Percentiles rank a stretch among this genome's conserved stretches.
These are phyloP conservation scores for Aspergillus candidus DNA, from an alignment of 2,329 filamentous ascomycete genomes.

Conservation along the genomic window DNA sequence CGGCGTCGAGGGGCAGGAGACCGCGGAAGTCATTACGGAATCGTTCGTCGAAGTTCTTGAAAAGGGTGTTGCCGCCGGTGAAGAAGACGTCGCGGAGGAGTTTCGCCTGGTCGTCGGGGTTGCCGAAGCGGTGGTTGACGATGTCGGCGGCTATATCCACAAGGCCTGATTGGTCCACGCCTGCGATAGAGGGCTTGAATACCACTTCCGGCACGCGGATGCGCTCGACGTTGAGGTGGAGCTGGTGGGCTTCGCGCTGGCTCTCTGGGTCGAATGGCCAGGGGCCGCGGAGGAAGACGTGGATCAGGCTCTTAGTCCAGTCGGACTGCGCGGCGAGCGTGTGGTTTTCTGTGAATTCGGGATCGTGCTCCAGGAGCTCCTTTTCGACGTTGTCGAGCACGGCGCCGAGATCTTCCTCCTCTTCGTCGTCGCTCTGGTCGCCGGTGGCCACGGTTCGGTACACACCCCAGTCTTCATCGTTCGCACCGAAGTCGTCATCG, in stretches of 20 bases:
- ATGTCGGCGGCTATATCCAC: conserved; percentile 90
- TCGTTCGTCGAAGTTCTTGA: conserved; percentile 78
- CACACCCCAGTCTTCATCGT: conserved; percentile 97
- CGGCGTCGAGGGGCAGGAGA: conserved; percentile 62
- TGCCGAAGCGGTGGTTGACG: conserved; percentile 68
- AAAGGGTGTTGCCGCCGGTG: conserved; percentile 87
- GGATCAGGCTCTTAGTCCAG: conserved; percentile 87
- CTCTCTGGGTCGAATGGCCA: conserved; percentile 77
- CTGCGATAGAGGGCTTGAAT: conserved; percentile 87
- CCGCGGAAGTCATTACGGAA: conserved; percentile 66
- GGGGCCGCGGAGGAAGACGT: conserved; percentile 83
- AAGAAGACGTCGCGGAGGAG: conserved; percentile 84
- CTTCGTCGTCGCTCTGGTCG: conserved; percentile 72
- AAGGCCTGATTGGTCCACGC: conserved; percentile 86
- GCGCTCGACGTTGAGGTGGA: conserved; percentile 94
- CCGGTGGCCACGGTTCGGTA: conserved; percentile 89
- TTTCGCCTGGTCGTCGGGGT: conserved; percentile 53
- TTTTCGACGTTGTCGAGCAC: conserved; percentile 71
- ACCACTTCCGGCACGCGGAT: conserved; percentile 91
- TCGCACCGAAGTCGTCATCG: conserved; percentile 93
- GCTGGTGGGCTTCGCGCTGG: conserved; percentile 73
- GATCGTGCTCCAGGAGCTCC: conserved; percentile 80
- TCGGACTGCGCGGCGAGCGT: conserved; percentile 88
- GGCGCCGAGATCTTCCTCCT: conserved; percentile 78
- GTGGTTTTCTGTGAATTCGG: conserved; percentile 83